Evolutionary conservation across 129 eudicot genomes (phyloP), one percentile per base, ranked within the genome.

Genomic region (Rutidosis leptorrhynchoides): DNA sequence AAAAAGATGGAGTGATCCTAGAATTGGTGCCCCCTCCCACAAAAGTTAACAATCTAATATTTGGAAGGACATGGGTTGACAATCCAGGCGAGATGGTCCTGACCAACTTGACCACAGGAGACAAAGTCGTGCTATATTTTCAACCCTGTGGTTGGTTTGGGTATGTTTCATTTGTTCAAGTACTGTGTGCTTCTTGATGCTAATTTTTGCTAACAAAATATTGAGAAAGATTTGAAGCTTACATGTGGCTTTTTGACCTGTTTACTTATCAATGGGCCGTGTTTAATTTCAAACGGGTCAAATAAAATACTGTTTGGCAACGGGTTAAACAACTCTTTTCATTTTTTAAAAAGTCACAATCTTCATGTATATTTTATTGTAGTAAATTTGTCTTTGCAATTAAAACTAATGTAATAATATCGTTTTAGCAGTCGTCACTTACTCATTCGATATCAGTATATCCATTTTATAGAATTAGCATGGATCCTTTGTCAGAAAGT

Each of bases 121-220:
- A 93, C 69, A 93, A 93, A 77, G 98, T 86, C 33, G 96, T 93
- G 12, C 78, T 93, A 4, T 86, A 88, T 77, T 93, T 93, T 77
- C 98, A 93, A 79, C 96, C 96, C 12, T 93, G 98, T 64, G 98
- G 98, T 35, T 93, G 98, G 98, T 93, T 93, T 37, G 96, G 98
- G 98, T 93, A 81, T 33, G 77, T 43, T 19, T 22, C 3, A 60
- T 7, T 25, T 58, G 63, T 51, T 63, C 68, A 40, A 69, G 20
- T 15, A 29, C 54, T 17, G n/a, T 45, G 52, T 58, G 42, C 58
- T 68, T n/a, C 16, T 75, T 73, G 55, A 52, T 73, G 57, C 60
- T 64, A 65, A 45, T 55, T 9, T 22, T 28, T 45, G 62, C 10
- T 21, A 20, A 62, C 45, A 23, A 11, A 14, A 14, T 6, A 5